Conservation (phyloP, 257 asterid genomes). For the Capsicum pubescens region DNA sequence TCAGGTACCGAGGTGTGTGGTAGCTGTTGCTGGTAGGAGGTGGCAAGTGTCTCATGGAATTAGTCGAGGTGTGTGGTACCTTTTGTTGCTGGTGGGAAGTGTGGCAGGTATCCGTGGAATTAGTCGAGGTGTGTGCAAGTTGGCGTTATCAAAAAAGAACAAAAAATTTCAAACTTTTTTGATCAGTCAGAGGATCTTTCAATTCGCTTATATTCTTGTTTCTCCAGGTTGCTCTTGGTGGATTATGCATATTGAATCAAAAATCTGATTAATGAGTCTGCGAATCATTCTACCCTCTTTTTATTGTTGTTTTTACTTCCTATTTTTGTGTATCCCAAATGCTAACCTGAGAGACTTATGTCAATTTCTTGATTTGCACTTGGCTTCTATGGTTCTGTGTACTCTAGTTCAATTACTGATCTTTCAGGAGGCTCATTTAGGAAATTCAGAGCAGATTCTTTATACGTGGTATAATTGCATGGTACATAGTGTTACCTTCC, state of each 20-base stretch:
- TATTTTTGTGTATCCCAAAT: neutral
- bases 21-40: neutral
- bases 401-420: constrained; percentile 25
- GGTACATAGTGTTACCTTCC: neutral
- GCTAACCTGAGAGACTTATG: neutral
- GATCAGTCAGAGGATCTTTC: neutral
- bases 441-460: constrained; percentile 15
- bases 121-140: neutral
- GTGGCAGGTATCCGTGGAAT: neutral
- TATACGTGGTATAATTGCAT: constrained; percentile 24
- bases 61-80: neutral
- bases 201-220: neutral
- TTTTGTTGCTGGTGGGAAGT: neutral
- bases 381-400: neutral
- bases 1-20: neutral
- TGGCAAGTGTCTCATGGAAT: neutral
- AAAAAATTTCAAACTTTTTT: neutral
- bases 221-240: constrained; percentile 18
- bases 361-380: neutral
- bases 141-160: neutral
- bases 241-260: constrained; percentile 15
- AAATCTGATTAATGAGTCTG: neutral
- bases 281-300: neutral
- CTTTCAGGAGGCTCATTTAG: constrained; percentile 29
- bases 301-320: neutral